These are phyloP conservation scores for Cyclotella cryptica DNA, from an alignment of 108 stramenopile species.

Conservation along the genomic window DNA sequence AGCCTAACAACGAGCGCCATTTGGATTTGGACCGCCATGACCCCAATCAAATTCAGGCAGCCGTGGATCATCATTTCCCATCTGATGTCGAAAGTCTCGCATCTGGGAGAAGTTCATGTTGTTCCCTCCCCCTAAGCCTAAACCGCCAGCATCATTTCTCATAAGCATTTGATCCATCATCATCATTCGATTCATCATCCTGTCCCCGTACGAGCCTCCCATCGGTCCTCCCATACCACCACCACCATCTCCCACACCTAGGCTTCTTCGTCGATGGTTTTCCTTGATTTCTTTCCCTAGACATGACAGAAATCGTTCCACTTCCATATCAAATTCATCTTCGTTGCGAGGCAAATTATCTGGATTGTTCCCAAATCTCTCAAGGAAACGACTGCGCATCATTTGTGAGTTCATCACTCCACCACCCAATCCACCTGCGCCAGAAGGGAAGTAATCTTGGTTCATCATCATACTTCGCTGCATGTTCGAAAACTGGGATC, in stretches of 20 bases:
- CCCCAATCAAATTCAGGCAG: slow-evolving; percentile 20
- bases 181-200: slow-evolving; percentile 14
- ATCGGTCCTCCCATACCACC: background rate
- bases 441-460: background rate
- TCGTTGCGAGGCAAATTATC: background rate
- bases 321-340: slow-evolving; percentile 36
- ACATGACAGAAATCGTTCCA: slow-evolving; percentile 32
- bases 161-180: slow-evolving; percentile 4
- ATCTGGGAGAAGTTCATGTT: background rate
- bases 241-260: slow-evolving; percentile 6
- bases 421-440: slow-evolving; percentile 1
- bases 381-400: slow-evolving; percentile 20
- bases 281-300: slow-evolving; percentile 34
- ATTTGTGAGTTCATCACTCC: slow-evolving; percentile 3
- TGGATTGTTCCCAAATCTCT: slow-evolving; percentile 11
- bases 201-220: slow-evolving; percentile 6
- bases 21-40: background rate
- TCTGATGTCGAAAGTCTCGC: slow-evolving; percentile 1
- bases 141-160: background rate
- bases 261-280: background rate
- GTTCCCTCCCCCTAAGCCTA: too few species aligned
- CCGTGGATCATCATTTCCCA: slow-evolving; percentile 8
- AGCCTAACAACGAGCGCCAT: background rate
- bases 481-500: background rate
- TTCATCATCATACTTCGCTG: slow-evolving; percentile 4